Percentiles rank a stretch among this genome's conserved stretches.
Conservation (phyloP, 352 stramenopile genomes). For the Pythium plurisporium region DNA sequence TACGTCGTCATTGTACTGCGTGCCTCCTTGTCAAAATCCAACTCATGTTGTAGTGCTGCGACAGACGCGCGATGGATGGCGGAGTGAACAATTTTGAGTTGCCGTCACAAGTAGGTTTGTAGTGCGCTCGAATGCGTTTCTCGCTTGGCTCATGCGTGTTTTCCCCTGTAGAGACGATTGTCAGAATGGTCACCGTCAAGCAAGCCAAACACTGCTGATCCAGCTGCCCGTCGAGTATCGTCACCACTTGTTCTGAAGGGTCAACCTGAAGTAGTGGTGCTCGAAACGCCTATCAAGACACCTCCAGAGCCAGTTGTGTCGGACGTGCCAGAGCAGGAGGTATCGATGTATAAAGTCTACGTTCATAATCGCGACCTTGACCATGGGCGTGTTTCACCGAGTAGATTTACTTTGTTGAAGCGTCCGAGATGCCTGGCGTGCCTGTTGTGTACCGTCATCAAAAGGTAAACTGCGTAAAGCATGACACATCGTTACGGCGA, state of each 20-base stretch:
- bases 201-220: constrained; percentile 18
- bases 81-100: constrained; percentile 10
- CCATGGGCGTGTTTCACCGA: background rate
- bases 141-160: background rate
- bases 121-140: background rate
- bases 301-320: constrained; percentile 4
- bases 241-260: background rate
- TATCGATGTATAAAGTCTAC: no score
- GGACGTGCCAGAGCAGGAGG: constrained; percentile 25
- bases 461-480: constrained; percentile 37
- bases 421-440: constrained; percentile 56
- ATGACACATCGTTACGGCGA: background rate
- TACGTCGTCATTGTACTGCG: constrained; percentile 11
- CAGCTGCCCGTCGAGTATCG: background rate
- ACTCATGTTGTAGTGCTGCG: background rate
- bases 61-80: constrained; percentile 1
- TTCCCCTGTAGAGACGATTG: constrained; percentile 7
- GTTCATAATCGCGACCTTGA: no score
- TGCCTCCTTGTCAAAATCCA: background rate
- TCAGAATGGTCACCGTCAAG: constrained; percentile 6
- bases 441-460: constrained; percentile 71
- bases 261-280: constrained; percentile 23
- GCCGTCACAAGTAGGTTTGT: constrained; percentile 1
- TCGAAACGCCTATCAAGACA: constrained; percentile 11
- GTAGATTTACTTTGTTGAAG: constrained; percentile 74